Percentiles rank a stretch among this genome's conserved stretches.
Evolutionary conservation across 192 early-diverging fungal species (phyloP).

Genomic region (Coemansia biformis): DNA sequence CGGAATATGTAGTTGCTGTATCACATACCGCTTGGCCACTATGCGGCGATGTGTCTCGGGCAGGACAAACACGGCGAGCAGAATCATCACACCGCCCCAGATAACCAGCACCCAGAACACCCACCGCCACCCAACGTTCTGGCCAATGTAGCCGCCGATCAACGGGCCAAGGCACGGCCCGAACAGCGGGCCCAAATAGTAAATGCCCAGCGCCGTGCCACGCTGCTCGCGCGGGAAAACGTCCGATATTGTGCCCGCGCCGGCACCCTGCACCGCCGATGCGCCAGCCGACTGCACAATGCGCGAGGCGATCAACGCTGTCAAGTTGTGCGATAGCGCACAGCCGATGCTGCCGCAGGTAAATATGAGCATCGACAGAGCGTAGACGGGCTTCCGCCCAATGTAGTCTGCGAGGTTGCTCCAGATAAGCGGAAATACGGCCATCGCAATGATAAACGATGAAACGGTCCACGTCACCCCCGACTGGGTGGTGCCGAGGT

Average conservation of each 20-base stretch:
- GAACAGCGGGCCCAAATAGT: constrained; percentile 50
- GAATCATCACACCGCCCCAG: constrained; percentile 47
- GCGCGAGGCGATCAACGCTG: constrained; percentile 44
- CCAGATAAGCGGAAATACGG: constrained; percentile 53
- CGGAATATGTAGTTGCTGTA: constrained; percentile 41
- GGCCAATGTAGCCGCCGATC: constrained; percentile 53
- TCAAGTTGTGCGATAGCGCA: constrained; percentile 31
- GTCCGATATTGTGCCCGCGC: constrained; percentile 53
- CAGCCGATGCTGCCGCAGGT: constrained; percentile 47
- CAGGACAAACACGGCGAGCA: constrained; percentile 51
- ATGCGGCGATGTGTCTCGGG: constrained; percentile 56
- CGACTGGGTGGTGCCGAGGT: constrained; percentile 37
- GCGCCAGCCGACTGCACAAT: constrained; percentile 49
- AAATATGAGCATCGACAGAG: constrained; percentile 40
- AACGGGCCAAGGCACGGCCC: constrained; percentile 53
- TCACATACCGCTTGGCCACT: constrained; percentile 21
- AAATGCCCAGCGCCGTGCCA: constrained; percentile 54
- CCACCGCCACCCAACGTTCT: constrained; percentile 54
- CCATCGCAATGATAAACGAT: constrained; percentile 48
- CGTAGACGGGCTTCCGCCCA: constrained; percentile 50
- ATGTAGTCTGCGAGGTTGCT: constrained; percentile 51
- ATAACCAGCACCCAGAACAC: constrained; percentile 58
- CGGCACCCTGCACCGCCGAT: constrained; percentile 47
- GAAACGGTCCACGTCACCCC: constrained; percentile 47
- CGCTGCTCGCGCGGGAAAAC: constrained; percentile 50